Conservation (phyloP, 352 stramenopile species). For the Globisporangium rhizosaccharum region DNA sequence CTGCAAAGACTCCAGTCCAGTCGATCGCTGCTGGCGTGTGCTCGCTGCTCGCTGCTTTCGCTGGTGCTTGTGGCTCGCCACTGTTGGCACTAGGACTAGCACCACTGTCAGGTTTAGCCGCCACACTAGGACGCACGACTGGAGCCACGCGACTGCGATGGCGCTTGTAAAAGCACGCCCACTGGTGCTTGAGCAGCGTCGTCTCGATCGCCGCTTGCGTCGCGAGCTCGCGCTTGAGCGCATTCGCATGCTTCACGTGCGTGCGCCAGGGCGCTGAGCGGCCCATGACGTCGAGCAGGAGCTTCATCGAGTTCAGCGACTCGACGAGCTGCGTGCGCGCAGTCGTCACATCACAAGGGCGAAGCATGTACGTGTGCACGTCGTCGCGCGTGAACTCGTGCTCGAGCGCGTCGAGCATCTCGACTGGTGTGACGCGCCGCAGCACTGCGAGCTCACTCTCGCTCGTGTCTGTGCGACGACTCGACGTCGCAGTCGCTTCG, state of each 20-base stretch:
- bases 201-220: conserved; percentile 52
- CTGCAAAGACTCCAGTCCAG: conserved; percentile 31
- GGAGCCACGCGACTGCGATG: conserved; percentile 23
- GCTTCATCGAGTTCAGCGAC: conserved; percentile 41
- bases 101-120: background rate
- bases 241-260: conserved; percentile 61
- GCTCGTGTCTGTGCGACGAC: background rate
- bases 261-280: conserved; percentile 51
- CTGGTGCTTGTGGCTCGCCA: background rate
- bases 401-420: conserved; percentile 11
- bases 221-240: conserved; percentile 45
- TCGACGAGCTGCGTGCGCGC: conserved; percentile 31
- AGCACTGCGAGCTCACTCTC: conserved; percentile 27
- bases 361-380: conserved; percentile 27
- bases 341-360: conserved; percentile 19
- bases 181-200: conserved; percentile 52
- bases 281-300: conserved; percentile 54
- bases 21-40: conserved; percentile 11
- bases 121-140: background rate
- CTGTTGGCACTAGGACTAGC: background rate
- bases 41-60: background rate
- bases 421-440: conserved; percentile 29
- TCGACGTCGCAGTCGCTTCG: too few species aligned
- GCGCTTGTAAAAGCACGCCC: conserved; percentile 48
- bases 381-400: conserved; percentile 29